Percentiles rank a stretch among this genome's conserved stretches.
phyloP scores from a whole-genome alignment of 345 rosid genomes.

The Populus deltoides region DNA sequence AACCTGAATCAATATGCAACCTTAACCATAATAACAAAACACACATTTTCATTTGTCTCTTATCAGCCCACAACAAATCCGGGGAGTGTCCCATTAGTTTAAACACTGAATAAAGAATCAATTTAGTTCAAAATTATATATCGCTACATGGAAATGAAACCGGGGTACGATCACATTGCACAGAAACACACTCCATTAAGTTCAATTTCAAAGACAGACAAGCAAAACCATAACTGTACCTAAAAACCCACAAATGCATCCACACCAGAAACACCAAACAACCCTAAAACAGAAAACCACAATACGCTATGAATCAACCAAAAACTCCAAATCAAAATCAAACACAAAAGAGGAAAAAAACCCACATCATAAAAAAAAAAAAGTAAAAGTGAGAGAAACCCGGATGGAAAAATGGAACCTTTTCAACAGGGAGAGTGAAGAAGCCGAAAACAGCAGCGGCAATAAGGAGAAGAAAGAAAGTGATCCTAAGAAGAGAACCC shows the following conservation, averaged over 20 bases:
- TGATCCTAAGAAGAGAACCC: slow-evolving; percentile 71
- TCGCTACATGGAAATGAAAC: not conserved
- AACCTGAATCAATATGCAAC: not conserved
- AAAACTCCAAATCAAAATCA: not conserved
- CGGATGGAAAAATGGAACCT: slow-evolving; percentile 41
- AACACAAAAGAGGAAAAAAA: not conserved
- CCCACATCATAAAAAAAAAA: not conserved
- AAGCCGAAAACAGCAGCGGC: slow-evolving; percentile 70
- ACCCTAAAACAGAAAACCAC: not conserved
- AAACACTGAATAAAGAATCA: not conserved
- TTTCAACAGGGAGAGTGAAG: slow-evolving; percentile 85
- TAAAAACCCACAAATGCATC: not conserved
- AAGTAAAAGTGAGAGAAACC: not conserved
- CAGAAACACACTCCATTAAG: not conserved
- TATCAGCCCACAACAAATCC: not conserved
- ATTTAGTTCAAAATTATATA: not conserved
- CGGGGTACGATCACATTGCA: not conserved
- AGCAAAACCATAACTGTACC: not conserved
- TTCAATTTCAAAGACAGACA: not conserved
- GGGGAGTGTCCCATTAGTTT: not conserved
- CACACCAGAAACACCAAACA: not conserved
- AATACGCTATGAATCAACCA: not conserved
- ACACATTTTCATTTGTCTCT: not conserved
- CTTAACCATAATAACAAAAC: not conserved
- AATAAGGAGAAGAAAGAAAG: slow-evolving; percentile 60